These are phyloP conservation scores for Lentinula guzmanii DNA, from an alignment of 768 basidiomycete species.

Conservation along the genomic window DNA sequence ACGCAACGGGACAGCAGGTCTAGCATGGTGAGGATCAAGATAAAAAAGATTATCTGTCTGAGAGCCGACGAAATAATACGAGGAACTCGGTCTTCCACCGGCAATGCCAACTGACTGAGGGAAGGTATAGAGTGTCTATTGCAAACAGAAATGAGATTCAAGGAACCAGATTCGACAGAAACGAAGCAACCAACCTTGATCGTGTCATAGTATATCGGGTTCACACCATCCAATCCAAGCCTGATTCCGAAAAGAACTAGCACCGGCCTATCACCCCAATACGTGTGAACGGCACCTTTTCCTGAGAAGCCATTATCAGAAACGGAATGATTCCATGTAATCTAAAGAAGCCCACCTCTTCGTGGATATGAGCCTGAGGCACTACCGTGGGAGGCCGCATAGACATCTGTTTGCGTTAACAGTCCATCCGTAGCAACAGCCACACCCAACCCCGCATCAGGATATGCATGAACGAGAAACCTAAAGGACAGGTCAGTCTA, in stretches of 20 bases:
- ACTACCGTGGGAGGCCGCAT: constrained; percentile 54
- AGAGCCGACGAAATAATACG: constrained; percentile 94
- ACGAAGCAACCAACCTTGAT: constrained; percentile 48
- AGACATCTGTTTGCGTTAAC: constrained; percentile 83
- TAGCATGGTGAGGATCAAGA: constrained; percentile 74
- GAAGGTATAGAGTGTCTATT: constrained; percentile 79
- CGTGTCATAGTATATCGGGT: constrained; percentile 90
- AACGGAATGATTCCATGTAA: background rate
- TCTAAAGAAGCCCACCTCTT: background rate
- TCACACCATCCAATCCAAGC: constrained; percentile 88
- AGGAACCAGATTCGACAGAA: background rate
- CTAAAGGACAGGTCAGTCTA: constrained; percentile 27
- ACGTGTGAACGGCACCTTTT: constrained; percentile 15
- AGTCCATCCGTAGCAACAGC: constrained; percentile 78
- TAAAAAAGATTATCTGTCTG: constrained; percentile 87
- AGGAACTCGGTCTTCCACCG: constrained; percentile 93
- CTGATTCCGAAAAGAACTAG: constrained; percentile 82
- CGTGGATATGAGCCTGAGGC: constrained; percentile 4
- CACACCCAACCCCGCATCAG: constrained; percentile 76
- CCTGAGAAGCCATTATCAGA: constrained; percentile 8
- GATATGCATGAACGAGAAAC: constrained; percentile 71
- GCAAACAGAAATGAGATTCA: background rate
- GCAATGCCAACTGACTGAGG: constrained; percentile 97
- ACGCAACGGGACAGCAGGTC: constrained; percentile 70
- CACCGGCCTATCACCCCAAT: constrained; percentile 83